A percentile compares a stretch with the other conserved stretches of the same genome.
phyloP scores from a whole-genome alignment of 768 basidiomycete genomes.

The Austroboletus eburneus region DNA sequence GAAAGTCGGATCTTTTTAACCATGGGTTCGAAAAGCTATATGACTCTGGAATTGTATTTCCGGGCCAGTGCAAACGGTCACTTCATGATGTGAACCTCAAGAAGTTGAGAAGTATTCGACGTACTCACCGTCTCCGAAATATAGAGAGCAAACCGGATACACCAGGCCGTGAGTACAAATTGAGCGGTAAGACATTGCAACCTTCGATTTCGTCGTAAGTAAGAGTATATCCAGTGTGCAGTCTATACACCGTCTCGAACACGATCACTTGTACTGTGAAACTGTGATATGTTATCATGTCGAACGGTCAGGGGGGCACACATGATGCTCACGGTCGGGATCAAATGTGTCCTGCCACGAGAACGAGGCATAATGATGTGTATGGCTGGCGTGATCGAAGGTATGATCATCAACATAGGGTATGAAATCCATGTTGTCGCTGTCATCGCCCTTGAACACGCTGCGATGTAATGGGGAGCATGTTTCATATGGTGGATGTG shows the following conservation, averaged over 20 bases:
- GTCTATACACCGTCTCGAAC: constrained; percentile 42
- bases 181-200: constrained; percentile 42
- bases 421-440: constrained; percentile 52
- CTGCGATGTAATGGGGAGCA: constrained; percentile 49
- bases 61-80: constrained; percentile 29
- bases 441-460: constrained; percentile 54
- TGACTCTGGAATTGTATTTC: constrained; percentile 21
- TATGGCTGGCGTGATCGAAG: constrained; percentile 43
- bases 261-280: constrained; percentile 46
- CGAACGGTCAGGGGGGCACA: neutral
- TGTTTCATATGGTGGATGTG: constrained; percentile 48
- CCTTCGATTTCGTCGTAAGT: constrained; percentile 44
- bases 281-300: constrained; percentile 19
- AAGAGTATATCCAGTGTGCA: constrained; percentile 38
- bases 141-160: constrained; percentile 25
- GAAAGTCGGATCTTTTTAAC: constrained; percentile 15
- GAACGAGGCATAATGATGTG: constrained; percentile 39
- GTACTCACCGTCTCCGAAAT: constrained; percentile 19
- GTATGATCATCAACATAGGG: constrained; percentile 58
- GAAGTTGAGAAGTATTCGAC: constrained; percentile 20
- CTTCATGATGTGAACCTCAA: constrained; percentile 19
- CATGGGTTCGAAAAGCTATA: constrained; percentile 7
- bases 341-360: constrained; percentile 47
- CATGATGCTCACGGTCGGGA: constrained; percentile 37
- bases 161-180: constrained; percentile 27